These are phyloP conservation scores for Trichoderma hamatum DNA, from an alignment of 2,329 filamentous ascomycete species.

Conservation along the genomic window DNA sequence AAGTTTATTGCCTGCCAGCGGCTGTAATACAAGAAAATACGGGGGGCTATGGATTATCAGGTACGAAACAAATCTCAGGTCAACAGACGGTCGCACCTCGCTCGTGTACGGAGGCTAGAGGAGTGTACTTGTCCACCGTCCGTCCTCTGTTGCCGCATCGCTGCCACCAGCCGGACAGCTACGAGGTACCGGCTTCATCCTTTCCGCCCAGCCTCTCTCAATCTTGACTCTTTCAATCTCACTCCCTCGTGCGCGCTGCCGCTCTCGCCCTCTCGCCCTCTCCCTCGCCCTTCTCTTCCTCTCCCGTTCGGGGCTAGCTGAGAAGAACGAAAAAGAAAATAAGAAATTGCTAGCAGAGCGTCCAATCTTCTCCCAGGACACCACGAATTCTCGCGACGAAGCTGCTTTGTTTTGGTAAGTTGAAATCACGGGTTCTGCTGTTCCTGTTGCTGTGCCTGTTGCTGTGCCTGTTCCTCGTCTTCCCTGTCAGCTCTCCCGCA, in stretches of 20 bases:
- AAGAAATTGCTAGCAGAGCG: background rate
- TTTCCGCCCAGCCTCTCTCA: conserved; percentile 22
- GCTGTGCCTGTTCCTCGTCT: background rate
- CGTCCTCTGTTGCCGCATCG: background rate
- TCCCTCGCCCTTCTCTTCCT: conserved; percentile 2
- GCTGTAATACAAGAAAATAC: conserved; percentile 12
- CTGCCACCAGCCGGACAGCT: background rate
- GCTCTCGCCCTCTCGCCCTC: background rate
- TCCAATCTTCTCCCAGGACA: background rate
- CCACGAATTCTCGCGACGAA: conserved; percentile 3
- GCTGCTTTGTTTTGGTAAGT: conserved; percentile 14
- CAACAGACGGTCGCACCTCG: background rate
- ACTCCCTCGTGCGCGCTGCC: conserved; percentile 17
- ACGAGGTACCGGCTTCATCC: conserved; percentile 22
- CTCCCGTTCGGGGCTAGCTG: conserved; percentile 22
- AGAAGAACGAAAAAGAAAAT: conserved; percentile 19
- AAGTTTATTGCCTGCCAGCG: conserved; percentile 17
- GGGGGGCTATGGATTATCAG: conserved; percentile 15
- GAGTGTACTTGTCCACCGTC: background rate
- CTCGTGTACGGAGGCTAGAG: conserved; percentile 1
- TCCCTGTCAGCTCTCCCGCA: conserved; percentile 16
- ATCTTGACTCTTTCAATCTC: conserved; percentile 18
- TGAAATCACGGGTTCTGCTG: background rate
- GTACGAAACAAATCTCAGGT: conserved; percentile 15
- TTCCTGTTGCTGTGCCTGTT: background rate